These are phyloP conservation scores for Termitomyces eurrhizus DNA, from an alignment of 768 basidiomycete genomes.

Conservation along the genomic window DNA sequence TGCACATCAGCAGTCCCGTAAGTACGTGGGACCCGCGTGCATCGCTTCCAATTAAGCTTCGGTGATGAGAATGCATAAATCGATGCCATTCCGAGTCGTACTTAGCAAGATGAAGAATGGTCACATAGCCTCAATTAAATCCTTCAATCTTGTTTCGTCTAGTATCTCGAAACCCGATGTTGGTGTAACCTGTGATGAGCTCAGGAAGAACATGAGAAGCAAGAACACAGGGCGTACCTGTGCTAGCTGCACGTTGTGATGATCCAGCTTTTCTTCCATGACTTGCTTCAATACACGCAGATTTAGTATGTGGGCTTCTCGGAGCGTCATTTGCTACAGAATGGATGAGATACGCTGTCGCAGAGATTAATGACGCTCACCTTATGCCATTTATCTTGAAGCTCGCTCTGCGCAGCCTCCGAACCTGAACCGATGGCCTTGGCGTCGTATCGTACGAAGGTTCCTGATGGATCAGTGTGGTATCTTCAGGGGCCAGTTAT, in stretches of 20 bases:
- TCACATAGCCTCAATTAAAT: constrained; percentile 83
- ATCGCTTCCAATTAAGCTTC: not conserved
- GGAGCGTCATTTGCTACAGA: constrained; percentile 83
- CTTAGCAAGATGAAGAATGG: constrained; percentile 6
- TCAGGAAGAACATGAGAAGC: not conserved
- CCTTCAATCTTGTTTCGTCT: constrained; percentile 74
- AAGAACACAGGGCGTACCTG: constrained; percentile 53
- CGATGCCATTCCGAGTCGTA: constrained; percentile 5
- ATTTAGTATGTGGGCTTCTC: constrained; percentile 83
- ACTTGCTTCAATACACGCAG: constrained; percentile 95
- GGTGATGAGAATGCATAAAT: not conserved
- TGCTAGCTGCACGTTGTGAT: constrained; percentile 97
- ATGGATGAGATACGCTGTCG: not conserved
- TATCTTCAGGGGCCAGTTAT: constrained; percentile 48
- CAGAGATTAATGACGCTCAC: constrained; percentile 34
- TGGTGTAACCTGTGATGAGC: constrained; percentile 61
- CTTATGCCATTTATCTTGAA: constrained; percentile 97
- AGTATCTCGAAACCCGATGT: constrained; percentile 87
- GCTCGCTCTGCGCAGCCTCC: constrained; percentile 94
- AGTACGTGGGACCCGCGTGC: not conserved
- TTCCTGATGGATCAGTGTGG: constrained; percentile 98
- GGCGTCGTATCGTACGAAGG: constrained; percentile 93
- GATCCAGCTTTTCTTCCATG: constrained; percentile 99
- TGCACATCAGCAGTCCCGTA: not conserved
- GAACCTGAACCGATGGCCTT: constrained; percentile 99